Base-by-base conservation (phyloP, 164 flowering plant genomes). In the Buxus sempervirens region DNA sequence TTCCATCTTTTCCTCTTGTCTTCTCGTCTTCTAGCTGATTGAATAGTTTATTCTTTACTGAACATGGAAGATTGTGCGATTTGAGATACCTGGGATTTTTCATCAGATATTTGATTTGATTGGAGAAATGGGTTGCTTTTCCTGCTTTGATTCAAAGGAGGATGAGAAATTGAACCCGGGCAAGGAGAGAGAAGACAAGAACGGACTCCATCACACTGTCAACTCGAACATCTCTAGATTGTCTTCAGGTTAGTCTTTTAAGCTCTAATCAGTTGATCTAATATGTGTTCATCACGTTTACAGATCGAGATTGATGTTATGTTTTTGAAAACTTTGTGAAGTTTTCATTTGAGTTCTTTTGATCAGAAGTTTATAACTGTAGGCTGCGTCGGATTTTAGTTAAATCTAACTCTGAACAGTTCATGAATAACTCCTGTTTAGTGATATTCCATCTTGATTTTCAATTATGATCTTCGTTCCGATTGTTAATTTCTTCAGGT, bases 131-230 rank as follows among this genome's bases (percentile, higher is more conserved):
- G 90, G 93, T 67, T 88, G 90, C 66, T 88, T 86, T 72, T 74
- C 88, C 20, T 88, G 93, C 73, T 88, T 88, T 64, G 93, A 84
- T 78, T 84, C 88, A 36, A 86, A 64, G 62, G 87, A 83, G 28
- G 88, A 79, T 26, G 85, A 82, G 69, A 77, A 73, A 63, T 60
- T 75, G 51, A 77, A 77, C 75, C 73, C 73, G 18, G 7, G 38
- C 3, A 32, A 7, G 7, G 38, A 32, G 38, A 32, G 38, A 32
- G 38, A 32, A 32, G 38, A 32, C 7, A 32, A 32, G 38, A 32
- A 32, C 5, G 75, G 72, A 58, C 61, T 32, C 14, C 71, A 62
- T 2, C 72, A 69, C 23, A 9, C 56, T 36, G 18, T 45, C 10
- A 45, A 45, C 51, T 45, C 51, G 14, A 45, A 45, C 13, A 45